A percentile compares a stretch with the other conserved stretches of the same genome.
These are phyloP conservation scores for Musa schizocarpa DNA, from an alignment of 176 grass and related monocot genomes.

Conservation along the genomic window DNA sequence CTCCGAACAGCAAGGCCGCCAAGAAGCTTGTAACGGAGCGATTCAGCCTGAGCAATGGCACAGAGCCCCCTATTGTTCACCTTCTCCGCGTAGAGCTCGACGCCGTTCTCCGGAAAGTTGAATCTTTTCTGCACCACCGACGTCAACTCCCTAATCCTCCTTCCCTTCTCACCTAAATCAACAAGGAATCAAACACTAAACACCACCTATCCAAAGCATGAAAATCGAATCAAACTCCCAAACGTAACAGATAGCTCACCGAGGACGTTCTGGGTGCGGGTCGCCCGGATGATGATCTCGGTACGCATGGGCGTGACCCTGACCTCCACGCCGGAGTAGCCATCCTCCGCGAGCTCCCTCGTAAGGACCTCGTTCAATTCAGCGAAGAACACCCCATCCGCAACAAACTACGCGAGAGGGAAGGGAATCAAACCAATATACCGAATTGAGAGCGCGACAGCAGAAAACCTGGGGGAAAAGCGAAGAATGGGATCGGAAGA, in stretches of 20 bases:
- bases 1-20: constrained; percentile 14
- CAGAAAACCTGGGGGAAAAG: neutral
- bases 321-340: constrained; percentile 20
- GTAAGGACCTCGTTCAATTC: constrained; percentile 21
- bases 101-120: constrained; percentile 15
- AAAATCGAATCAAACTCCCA: neutral
- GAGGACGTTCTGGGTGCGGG: constrained; percentile 20
- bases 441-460: neutral
- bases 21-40: constrained; percentile 13
- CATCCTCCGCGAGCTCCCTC: constrained; percentile 21
- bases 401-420: neutral
- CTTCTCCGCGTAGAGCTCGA: constrained; percentile 23
- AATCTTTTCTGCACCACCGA: constrained; percentile 22
- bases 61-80: constrained; percentile 21
- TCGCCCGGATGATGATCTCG: constrained; percentile 23
- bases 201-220: neutral
- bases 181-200: neutral
- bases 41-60: neutral
- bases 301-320: constrained; percentile 18
- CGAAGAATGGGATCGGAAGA: neutral
- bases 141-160: constrained; percentile 22
- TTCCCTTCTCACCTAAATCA: constrained; percentile 18
- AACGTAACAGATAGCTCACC: neutral
- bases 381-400: constrained; percentile 16
- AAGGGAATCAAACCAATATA: neutral